A percentile compares a stretch with the other conserved stretches of the same genome.
phyloP scores from a whole-genome alignment of 169 alveolate species.

The Cytauxzoon felis region DNA sequence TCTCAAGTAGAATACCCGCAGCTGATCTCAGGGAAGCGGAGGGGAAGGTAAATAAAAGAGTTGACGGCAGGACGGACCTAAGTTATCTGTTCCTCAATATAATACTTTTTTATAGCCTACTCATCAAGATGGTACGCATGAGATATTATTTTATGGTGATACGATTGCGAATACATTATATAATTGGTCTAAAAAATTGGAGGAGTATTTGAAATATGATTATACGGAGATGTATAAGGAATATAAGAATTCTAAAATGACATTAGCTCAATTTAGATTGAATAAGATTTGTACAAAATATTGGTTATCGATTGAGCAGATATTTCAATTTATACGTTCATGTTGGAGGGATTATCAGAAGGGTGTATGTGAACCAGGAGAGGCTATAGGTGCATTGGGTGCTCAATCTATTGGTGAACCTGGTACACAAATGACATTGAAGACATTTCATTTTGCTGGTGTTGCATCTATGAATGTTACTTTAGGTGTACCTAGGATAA shows the following conservation, averaged over 20 bases:
- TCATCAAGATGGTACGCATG: not conserved
- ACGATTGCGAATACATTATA: slow-evolving; percentile 5
- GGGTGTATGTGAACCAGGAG: slow-evolving; percentile 96
- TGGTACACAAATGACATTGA: slow-evolving; percentile 99
- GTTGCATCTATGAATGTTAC: slow-evolving; percentile 97
- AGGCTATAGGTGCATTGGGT: slow-evolving; percentile 98
- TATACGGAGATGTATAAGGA: slow-evolving; percentile 3
- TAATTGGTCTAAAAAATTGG: slow-evolving; percentile 2
- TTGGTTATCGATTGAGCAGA: slow-evolving; percentile 74
- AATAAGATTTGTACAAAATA: slow-evolving; percentile 39
- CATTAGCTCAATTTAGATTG: not conserved
- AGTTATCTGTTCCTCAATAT: too few species aligned
- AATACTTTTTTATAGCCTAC: not conserved
- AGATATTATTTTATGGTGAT: not conserved
- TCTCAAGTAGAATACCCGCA: too few species aligned
- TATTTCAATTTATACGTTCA: slow-evolving; percentile 78
- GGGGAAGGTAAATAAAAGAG: too few species aligned
- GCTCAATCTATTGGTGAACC: slow-evolving; percentile 99
- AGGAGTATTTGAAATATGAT: not conserved
- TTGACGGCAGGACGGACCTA: too few species aligned
- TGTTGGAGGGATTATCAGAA: slow-evolving; percentile 88
- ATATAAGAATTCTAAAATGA: slow-evolving; percentile 1
- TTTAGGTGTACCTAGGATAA: slow-evolving; percentile 98
- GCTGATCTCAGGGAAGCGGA: too few species aligned
- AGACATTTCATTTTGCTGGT: slow-evolving; percentile 98